A percentile compares a stretch with the other conserved stretches of the same genome.
Evolutionary conservation across 2,329 filamentous ascomycete genomes (phyloP).

Genomic region (Taxawa tesnikishii): DNA sequence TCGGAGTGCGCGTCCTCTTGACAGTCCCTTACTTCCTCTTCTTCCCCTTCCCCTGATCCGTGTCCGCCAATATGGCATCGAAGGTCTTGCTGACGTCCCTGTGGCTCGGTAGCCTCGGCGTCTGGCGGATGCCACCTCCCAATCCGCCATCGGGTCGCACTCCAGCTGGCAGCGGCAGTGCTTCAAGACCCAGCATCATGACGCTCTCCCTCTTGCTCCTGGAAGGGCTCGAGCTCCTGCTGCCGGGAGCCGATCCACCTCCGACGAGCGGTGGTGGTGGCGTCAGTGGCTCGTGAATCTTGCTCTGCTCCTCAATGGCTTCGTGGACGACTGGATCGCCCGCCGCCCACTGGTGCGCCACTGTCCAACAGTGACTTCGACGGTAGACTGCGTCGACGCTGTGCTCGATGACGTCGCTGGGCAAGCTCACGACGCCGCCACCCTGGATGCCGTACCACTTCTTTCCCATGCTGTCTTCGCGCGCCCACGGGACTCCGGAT

Average conservation of each 20-base stretch:
- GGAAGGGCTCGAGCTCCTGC: slow-evolving; percentile 8
- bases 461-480: slow-evolving; percentile 42
- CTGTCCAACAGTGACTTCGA: slow-evolving; percentile 57
- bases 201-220: slow-evolving; percentile 27
- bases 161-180: slow-evolving; percentile 31
- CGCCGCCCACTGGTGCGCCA: slow-evolving; percentile 49
- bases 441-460: slow-evolving; percentile 64
- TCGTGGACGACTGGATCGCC: slow-evolving; percentile 21
- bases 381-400: slow-evolving; percentile 57
- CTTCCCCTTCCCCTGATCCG: slow-evolving; percentile 12
- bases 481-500: slow-evolving; percentile 61
- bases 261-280: neutral
- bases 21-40: slow-evolving; percentile 12
- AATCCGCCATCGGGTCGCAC: slow-evolving; percentile 27
- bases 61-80: slow-evolving; percentile 31
- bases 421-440: slow-evolving; percentile 47
- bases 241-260: neutral
- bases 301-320: slow-evolving; percentile 15
- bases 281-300: slow-evolving; percentile 9
- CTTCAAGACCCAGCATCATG: slow-evolving; percentile 33
- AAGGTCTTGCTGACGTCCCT: slow-evolving; percentile 33
- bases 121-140: slow-evolving; percentile 10
- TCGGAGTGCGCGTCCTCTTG: neutral
- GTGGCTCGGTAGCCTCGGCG: slow-evolving; percentile 15
- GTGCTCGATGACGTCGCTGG: slow-evolving; percentile 52